Conservation (phyloP, 2,329 filamentous ascomycete genomes). For the Talaromyces marneffei region DNA sequence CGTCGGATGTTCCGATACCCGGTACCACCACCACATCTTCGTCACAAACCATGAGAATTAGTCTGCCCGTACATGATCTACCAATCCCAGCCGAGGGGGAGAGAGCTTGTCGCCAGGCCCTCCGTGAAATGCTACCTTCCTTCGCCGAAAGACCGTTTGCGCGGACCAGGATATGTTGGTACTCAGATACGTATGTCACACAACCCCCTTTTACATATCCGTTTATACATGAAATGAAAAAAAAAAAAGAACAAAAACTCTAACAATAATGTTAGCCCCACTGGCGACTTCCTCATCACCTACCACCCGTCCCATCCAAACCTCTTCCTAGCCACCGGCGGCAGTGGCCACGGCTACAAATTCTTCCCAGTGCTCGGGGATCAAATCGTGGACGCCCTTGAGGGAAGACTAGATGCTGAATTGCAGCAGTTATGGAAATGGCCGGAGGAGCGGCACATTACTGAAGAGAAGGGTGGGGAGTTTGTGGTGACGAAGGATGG, state of each 20-base stretch:
- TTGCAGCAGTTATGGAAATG: constrained; percentile 41
- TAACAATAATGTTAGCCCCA: constrained; percentile 35
- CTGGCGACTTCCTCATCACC: constrained; percentile 65
- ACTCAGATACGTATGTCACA: constrained; percentile 57
- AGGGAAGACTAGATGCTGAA: constrained; percentile 40
- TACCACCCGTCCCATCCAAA: constrained; percentile 57
- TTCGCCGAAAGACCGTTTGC: constrained; percentile 57
- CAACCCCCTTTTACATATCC: neutral
- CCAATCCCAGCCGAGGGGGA: constrained; percentile 53
- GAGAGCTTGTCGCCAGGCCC: constrained; percentile 54
- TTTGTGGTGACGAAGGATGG: constrained; percentile 13
- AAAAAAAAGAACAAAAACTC: too few relatives aligned
- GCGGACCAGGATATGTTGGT: constrained; percentile 65
- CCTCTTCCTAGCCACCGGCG: constrained; percentile 49
- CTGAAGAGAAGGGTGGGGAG: neutral
- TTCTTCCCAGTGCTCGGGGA: constrained; percentile 51
- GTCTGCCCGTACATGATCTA: constrained; percentile 34
- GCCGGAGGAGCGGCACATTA: constrained; percentile 22
- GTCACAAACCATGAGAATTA: constrained; percentile 29
- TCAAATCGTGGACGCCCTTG: constrained; percentile 44
- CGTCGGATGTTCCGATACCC: constrained; percentile 28
- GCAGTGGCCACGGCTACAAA: constrained; percentile 51
- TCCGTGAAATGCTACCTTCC: constrained; percentile 57
- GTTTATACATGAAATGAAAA: neutral
- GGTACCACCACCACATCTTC: constrained; percentile 3